Evolutionary conservation across 139 green algal species (phyloP), one percentile per base, ranked within the genome.

Genomic region (Picochlorum sp.): DNA sequence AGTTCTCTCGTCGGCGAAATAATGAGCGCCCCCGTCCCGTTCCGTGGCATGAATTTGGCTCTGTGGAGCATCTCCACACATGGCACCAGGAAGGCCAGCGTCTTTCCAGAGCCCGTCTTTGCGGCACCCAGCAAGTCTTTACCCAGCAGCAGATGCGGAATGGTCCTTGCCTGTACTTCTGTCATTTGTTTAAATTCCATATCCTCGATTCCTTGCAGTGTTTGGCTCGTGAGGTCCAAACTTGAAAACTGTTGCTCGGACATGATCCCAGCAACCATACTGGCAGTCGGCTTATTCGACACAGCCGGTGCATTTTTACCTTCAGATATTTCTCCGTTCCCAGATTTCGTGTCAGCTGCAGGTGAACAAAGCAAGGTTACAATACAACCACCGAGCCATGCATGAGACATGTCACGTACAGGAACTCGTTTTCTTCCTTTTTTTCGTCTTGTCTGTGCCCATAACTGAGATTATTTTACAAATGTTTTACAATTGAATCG

Each of bases 31-130:
- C 90, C 91, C 3, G 88, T 95, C 65, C 94, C 94, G 69, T 99
- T 98, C 38, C 92, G 77, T 2, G 88, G 92, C 81, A 92, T 92
- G 85, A 97, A 97, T 62, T 90, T 89, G 34, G 85, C 86, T 24
- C 86, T 76, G 71, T 94, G 85, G 59, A 99, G 78, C 68, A 97
- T 80, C 84, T 99, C 94, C 6, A 88, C 68, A 21, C 71, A 79
- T 8, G 94, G 94, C 28, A 99, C 88, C 21, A 99, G 78, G 65
- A 98, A 99, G 3, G 94, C 93, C 8, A 99, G 79, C 20, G 94
- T 98, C 80, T 99, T 99, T 50, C 94, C 94, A n/a, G 86, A 95
- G 6, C 94, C 85, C 57, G 94, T 99, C 20, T 91, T 81, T 9
- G 94, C 94, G 4, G 92, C 91, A 4, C 87, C 94, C 58, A 99